Conservation (phyloP, 1,139 yeast genomes). For the Nakaseomyces bracarensis region DNA sequence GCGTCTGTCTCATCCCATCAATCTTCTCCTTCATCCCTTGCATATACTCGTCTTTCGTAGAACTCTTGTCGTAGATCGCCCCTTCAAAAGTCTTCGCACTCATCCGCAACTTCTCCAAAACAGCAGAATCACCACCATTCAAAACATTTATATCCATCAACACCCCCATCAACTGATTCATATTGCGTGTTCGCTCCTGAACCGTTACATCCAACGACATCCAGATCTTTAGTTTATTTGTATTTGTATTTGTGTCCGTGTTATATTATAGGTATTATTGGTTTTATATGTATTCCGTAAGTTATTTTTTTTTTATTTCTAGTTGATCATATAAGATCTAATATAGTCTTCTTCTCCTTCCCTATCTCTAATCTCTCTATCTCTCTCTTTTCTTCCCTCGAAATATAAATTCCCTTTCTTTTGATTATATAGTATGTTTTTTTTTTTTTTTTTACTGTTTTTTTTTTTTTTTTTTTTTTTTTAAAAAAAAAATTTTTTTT, state of each 20-base stretch:
- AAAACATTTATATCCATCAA: constrained; percentile 31
- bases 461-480: too few relatives aligned
- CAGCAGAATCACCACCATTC: constrained; percentile 30
- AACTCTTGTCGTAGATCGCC: constrained; percentile 30
- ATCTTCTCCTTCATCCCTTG: constrained; percentile 32
- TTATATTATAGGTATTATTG: neutral
- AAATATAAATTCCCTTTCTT: too few relatives aligned
- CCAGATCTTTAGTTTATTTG: neutral
- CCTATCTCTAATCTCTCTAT: too few relatives aligned
- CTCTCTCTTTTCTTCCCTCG: too few relatives aligned
- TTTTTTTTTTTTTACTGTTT: too few relatives aligned
- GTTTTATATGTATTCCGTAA: too few relatives aligned
- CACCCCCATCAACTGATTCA: constrained; percentile 29
- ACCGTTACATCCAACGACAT: constrained; percentile 16
- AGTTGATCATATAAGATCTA: too few relatives aligned
- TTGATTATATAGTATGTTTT: too few relatives aligned
- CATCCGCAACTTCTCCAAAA: constrained; percentile 31
- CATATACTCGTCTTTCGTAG: constrained; percentile 30
- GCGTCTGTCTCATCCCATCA: constrained; percentile 30
- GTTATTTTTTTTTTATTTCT: too few relatives aligned
- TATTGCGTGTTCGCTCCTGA: constrained; percentile 31
- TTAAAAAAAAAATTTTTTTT: too few relatives aligned
- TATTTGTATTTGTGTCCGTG: neutral
- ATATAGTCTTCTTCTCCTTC: too few relatives aligned
- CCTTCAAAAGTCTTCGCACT: constrained; percentile 33